These are phyloP conservation scores for Cytospora paraplurivora DNA, from an alignment of 2,329 filamentous ascomycete genomes.

Conservation along the genomic window DNA sequence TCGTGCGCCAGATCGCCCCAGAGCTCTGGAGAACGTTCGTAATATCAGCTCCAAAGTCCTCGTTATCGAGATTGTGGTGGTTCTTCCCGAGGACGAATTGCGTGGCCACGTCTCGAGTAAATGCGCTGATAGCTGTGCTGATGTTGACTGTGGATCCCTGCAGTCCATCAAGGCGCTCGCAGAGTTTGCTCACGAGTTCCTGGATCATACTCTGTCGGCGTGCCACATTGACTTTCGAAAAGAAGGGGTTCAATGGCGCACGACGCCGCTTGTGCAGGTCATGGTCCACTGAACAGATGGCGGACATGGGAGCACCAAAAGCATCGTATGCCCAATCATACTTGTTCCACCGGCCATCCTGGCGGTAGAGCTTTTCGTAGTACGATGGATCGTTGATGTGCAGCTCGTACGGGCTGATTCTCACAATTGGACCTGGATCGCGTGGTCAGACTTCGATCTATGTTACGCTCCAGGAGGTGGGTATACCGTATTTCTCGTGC, in stretches of 20 bases:
- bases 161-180: slow-evolving; percentile 14
- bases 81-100: slow-evolving; percentile 27
- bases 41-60: slow-evolving; percentile 25
- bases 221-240: slow-evolving; percentile 2
- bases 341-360: slow-evolving; percentile 23
- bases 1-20: slow-evolving; percentile 27
- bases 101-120: slow-evolving; percentile 27
- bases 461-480: not conserved
- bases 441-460: not conserved
- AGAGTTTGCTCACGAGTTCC: slow-evolving; percentile 18
- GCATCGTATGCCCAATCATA: slow-evolving; percentile 18
- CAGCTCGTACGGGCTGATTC: slow-evolving; percentile 39
- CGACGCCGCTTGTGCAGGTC: slow-evolving; percentile 22
- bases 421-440: slow-evolving; percentile 37
- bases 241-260: not conserved
- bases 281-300: slow-evolving; percentile 23
- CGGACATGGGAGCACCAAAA: slow-evolving; percentile 1
- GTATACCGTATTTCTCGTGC: slow-evolving; percentile 44
- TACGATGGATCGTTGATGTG: slow-evolving; percentile 36
- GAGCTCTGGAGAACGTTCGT: slow-evolving; percentile 16
- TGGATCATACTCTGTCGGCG: slow-evolving; percentile 9
- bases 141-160: slow-evolving; percentile 20
- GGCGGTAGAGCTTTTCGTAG: slow-evolving; percentile 34
- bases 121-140: slow-evolving; percentile 27
- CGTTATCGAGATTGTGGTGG: slow-evolving; percentile 22